Evolutionary conservation across 768 basidiomycete genomes (phyloP), one percentile per base, ranked within the genome.

Genomic region (Boletus rufocinnamomeus): DNA sequence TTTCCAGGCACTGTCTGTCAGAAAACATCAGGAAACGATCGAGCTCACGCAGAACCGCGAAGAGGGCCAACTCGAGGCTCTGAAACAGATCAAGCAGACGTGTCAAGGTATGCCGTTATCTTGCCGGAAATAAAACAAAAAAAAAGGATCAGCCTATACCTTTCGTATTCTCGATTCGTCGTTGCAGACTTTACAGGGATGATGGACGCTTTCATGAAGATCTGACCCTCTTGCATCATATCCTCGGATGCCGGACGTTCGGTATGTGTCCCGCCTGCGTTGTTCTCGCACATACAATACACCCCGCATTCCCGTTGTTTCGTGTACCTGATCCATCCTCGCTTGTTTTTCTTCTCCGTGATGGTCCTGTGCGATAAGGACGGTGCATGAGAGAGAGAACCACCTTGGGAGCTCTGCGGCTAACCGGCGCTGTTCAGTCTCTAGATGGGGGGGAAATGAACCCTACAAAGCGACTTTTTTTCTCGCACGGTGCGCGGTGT

Each of bases 21-120:
- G 62, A 40, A 61, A 64, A 54, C 73, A 73, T 38, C 73, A 72
- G n/a, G 63, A 64, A 14, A 57, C 52, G 7, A 45, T 73, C 7
- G 63, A 64, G 41, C 59, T 60, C 23, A 50, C 60, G 16, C 61
- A 66, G 23, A 35, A 68, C 19, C 62, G 63, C 5, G 73, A 73
- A 44, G 66, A 69, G 6, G 52, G 57, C 21, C 71, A 72, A 40
- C 14, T 60, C 11, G 63, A 71, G 44, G 63, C 62, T 21, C 60
- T 74, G 50, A 61, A 48, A 40, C 51, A 64, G 35, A 28, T 66
- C 53, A 66, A 62, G 17, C 50, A 58, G 13, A 38, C 69, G 3
- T 69, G 56, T 44, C 61, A 63, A 57, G 69, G 71, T 72, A 44
- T 3, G 62, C 3, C 14, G 16, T 44, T 10, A 6, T 52, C 27